A percentile compares a stretch with the other conserved stretches of the same genome.
phyloP scores from a whole-genome alignment of 2,329 filamentous ascomycete genomes.

The Lecanicillium sp. region DNA sequence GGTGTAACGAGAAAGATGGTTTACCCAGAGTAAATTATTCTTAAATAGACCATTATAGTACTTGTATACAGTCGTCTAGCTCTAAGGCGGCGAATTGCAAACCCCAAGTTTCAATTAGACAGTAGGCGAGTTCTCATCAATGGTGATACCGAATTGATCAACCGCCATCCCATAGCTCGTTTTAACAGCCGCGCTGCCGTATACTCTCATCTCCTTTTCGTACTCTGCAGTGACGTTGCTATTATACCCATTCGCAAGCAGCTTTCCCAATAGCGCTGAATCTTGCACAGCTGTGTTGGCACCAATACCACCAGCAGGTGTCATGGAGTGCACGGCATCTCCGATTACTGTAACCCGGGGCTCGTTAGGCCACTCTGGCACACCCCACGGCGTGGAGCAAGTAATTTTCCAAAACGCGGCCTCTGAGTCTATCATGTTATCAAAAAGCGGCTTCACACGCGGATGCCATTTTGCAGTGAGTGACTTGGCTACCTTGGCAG shows the following conservation, averaged over 20 bases:
- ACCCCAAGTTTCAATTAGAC: no score
- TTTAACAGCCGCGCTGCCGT: conserved; percentile 46
- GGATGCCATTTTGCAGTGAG: conserved; percentile 48
- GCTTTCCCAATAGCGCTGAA: conserved; percentile 42
- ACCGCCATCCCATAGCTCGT: conserved; percentile 42
- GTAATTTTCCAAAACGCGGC: conserved; percentile 62
- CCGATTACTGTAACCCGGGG: conserved; percentile 50
- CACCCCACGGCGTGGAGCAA: conserved; percentile 49
- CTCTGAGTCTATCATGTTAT: conserved; percentile 46
- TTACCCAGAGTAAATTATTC: conserved; percentile 17
- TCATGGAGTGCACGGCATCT: conserved; percentile 51
- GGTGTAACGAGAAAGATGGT: conserved; percentile 23
- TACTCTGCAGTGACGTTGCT: conserved; percentile 48
- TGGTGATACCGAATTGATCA: conserved; percentile 32
- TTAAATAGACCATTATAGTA: no score
- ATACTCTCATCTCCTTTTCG: conserved; percentile 54
- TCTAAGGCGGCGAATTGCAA: no score
- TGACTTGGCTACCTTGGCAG: conserved; percentile 48
- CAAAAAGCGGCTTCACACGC: conserved; percentile 46
- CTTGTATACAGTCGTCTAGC: no score
- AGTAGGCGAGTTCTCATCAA: conserved; percentile 31
- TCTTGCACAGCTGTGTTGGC: conserved; percentile 50
- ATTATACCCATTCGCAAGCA: conserved; percentile 45
- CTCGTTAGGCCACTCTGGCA: conserved; percentile 52
- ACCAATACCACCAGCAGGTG: conserved; percentile 45